Evolutionary conservation across 2,329 filamentous ascomycete genomes (phyloP), one percentile per base, ranked within the genome.

Genomic region (Westerdykella aurantiaca): DNA sequence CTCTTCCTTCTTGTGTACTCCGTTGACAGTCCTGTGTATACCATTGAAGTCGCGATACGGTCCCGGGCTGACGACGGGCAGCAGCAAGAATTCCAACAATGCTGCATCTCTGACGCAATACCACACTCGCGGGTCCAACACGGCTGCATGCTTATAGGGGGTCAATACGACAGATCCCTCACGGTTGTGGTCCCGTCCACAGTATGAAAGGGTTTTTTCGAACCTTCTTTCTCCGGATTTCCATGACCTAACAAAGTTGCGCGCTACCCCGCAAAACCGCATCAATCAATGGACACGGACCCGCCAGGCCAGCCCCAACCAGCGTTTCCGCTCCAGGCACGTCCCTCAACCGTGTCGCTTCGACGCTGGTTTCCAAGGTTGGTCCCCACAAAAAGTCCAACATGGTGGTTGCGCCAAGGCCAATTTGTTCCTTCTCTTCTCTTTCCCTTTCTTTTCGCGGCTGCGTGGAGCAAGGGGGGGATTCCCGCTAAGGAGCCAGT

Each of bases 201-300:
- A 35, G 17, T 13, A 35, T 35, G 3, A 4, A 9, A 18, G 9
- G 4, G 38, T 17, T 34, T 38, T 37, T 34, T 33, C 25, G 9
- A 42, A 31, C n/a, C 40, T 42, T 41, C 37, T 38, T 42, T 49
- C 48, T 41, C 48, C 49, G 40, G 42, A 52, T 58, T 55, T 57
- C 46, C 49, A 48, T 57, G 43, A 58, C 53, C 59, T 59, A 64
- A 60, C 31, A 52, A 41, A 53, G n/a, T 48, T 52, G 50, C 25
- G 10, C 48, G 53, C 53, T 65, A 63, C 63, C 63, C 63, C 61
- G 61, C 63, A 61, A 56, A 57, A 38, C n/a, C 25, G 11, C 7
- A 35, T 35, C 33, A n/a, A 31, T 9, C 9, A 31, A 9, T 9
- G 29, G 29, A 31, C 9, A 9, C n/a, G 33, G 33, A 14, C 33